Evolutionary conservation across 2,329 filamentous ascomycete genomes (phyloP).

Genomic region (Akanthomyces dipterigenus): DNA sequence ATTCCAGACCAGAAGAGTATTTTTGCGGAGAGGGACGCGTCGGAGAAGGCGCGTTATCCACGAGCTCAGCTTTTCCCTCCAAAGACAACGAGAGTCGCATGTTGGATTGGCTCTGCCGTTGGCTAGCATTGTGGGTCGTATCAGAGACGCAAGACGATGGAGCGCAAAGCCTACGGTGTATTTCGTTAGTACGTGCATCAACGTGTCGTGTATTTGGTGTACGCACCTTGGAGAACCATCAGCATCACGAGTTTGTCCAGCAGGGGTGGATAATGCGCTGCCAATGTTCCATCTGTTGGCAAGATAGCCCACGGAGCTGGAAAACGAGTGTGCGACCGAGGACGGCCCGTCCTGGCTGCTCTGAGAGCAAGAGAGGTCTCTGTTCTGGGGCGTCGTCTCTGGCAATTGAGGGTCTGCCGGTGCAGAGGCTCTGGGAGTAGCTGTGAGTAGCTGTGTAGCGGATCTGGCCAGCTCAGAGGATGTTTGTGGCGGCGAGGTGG

Average conservation of each 20-base stretch:
- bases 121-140: slow-evolving; percentile 29
- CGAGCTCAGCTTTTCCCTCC: slow-evolving; percentile 84
- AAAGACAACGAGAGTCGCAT: slow-evolving; percentile 77
- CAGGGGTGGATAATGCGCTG: slow-evolving; percentile 45
- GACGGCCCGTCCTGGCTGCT: slow-evolving; percentile 22
- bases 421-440: slow-evolving; percentile 5
- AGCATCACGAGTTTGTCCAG: slow-evolving; percentile 29
- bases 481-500: neutral
- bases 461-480: neutral
- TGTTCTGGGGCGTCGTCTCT: slow-evolving; percentile 20
- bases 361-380: slow-evolving; percentile 22
- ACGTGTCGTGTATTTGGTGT: neutral
- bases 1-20: slow-evolving; percentile 39
- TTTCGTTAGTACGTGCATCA: neutral
- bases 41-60: slow-evolving; percentile 45
- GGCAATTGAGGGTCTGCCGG: slow-evolving; percentile 1
- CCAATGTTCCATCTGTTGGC: slow-evolving; percentile 51
- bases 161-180: slow-evolving; percentile 35
- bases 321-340: slow-evolving; percentile 33
- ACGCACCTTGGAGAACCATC: slow-evolving; percentile 43
- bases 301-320: slow-evolving; percentile 42
- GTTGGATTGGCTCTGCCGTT: slow-evolving; percentile 36
- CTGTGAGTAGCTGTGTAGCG: slow-evolving; percentile 14
- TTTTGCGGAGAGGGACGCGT: slow-evolving; percentile 57
- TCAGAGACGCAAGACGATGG: slow-evolving; percentile 35